Evolutionary conservation across 306 rosid species (phyloP), one percentile per base, ranked within the genome.

Genomic region (Corylus avellana): DNA sequence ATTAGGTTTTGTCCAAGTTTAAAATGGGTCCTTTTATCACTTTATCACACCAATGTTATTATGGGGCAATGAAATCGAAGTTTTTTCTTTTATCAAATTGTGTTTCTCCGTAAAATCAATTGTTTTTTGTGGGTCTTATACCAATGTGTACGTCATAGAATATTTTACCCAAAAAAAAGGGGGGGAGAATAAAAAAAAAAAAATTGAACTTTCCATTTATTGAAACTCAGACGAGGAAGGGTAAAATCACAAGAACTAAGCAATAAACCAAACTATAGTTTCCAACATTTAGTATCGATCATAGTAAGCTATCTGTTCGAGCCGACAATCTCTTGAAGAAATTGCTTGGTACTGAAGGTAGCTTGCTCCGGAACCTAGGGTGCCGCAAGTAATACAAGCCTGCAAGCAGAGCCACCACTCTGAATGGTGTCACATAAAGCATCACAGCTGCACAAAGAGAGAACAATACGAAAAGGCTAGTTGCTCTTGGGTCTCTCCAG

Each of bases 401-500:
- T 11, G 92, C 66, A 12, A 82, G 89, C 80, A 95, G 76, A 61
- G 91, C 93, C 88, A 91, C 97, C 63, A 84, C 94, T 81, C 88
- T 85, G 44, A 90, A 93, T 2, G 98, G 99, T 5, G 93, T 85
- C 72, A 79, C 90, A 22, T 93, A 92, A 7, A 95, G 92, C 66
- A 90, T 79, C 69, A 89, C 92, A 2, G 98, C 97, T 0, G 91
- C 85, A 59, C 94, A 85, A 8, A 95, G 72, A 58, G 98, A 89
- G 76, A 95, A 91, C 48, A 84, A 55, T 18, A 91, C 42, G 77
- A 92, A 95, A 55, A 95, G 88, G 85, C 94, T 83, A 1, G 97
- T 95, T 29, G 98, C 99, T 84, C 98, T 88, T 1, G 98, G 87
- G 77, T 95, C 99, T 79, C 98, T 90, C 99, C 98, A 95, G 63